Evolutionary conservation across 805 yeast species (phyloP), one percentile per base, ranked within the genome.

Genomic region (Ogataea neopini): DNA sequence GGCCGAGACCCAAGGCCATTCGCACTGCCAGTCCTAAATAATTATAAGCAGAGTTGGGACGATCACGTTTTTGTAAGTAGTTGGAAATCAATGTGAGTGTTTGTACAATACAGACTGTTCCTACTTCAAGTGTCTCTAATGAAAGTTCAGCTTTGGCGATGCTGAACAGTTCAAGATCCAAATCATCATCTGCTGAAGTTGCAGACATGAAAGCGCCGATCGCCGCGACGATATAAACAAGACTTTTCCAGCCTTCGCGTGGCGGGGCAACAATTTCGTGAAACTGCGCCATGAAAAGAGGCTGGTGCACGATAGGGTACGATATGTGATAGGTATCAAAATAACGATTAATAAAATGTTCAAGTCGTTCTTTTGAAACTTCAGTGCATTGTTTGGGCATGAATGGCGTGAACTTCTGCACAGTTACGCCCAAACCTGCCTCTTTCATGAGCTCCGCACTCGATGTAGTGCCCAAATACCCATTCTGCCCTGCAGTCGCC

Each of bases 181-280:
- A 48, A 25, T 45, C 40, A 28, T 49, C 44, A 13, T 42, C 45
- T 2, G 53, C 44, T 14, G 30, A 23, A 9, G 52, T 48, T 15
- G 51, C 47, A 18, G 51, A 36, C 57, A 53, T 53, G 36, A 53
- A 53, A 15, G 53, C 49, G 15, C 57, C 57, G 35, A 53, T 50
- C 7, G 57, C 54, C 7, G 54, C 56, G 26, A 52, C 53, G 14
- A 49, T 50, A 44, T 48, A 40, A 15, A 52, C 47, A 19, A 52
- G 39, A 32, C 56, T 48, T 33, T 52, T 42, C 56, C 56, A 52
- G 6, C 56, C 54, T 7, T 41, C 32, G 22, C 38, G 38, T 2
- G 56, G 54, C 14, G 50, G 43, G 4, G 49, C 48, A 8, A 52
- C 48, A 11, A 52, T 34, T 39, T 50, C 47, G 39, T 52, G 50